Evolutionary conservation across 306 rosid species (phyloP), one percentile per base, ranked within the genome.

Genomic region (Arachis stenosperma): DNA sequence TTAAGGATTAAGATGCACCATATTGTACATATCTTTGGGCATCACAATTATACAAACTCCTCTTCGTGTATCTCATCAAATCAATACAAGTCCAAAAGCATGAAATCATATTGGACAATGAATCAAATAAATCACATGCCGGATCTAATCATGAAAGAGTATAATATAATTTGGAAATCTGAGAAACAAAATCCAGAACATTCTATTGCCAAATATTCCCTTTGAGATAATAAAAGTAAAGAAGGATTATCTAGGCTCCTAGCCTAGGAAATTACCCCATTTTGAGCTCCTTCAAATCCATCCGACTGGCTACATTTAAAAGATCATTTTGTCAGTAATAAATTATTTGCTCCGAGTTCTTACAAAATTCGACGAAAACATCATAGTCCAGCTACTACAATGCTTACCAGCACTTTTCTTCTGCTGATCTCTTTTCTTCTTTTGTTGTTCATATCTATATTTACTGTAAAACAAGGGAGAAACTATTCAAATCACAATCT

Each of bases 271-370:
- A 48, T 80, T 88, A 95, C 97, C 99, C 99, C 99, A 95, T 95
- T 84, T 95, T 95, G 71, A 95, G 93, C 89, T 92, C 99, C 85
- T 95, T 95, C 92, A 91, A 79, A 84, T 88, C 98, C 99, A 92
- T 88, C 73, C 99, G 97, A 75, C 9, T 87, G 14, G 98, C 99
- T 95, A 80, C 92, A 88, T 87, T 79, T 71, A 84, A 83, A 67
- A 86, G 74, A 71, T 79, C 58, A 86, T 54, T 22, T 67, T 41
- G 78, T 95, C 83, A 90, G 82, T 78, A 82, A 74, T 75, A 79
- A 70, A 69, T 61, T 69, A 36, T 75, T 76, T 67, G 69, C 69
- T 78, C 66, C 17, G 46, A 74, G 71, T 75, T 75, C 8, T 70
- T 72, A 80, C 73, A 70, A 39, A 42, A 75, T 73, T 78, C 65